Conservation (phyloP, 352 stramenopile species). For the Hyaloperonospora arabidopsidis region DNA sequence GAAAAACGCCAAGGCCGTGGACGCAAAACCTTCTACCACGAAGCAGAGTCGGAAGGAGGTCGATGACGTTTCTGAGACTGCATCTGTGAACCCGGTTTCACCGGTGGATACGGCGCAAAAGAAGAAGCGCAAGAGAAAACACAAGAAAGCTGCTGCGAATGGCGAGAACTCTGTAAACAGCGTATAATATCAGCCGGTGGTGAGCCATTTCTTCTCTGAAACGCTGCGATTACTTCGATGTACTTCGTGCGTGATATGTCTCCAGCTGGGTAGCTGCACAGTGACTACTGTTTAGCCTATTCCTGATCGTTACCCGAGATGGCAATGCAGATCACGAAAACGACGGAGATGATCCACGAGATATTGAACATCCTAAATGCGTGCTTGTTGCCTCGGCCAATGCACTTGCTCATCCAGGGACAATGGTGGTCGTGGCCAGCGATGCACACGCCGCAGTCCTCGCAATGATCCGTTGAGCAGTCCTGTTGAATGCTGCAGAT, state of each 20-base stretch:
- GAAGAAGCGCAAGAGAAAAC: slow-evolving; percentile 57
- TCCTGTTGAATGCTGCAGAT: slow-evolving; percentile 59
- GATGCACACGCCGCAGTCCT: slow-evolving; percentile 90
- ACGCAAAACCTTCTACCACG: slow-evolving; percentile 6
- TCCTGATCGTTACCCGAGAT: slow-evolving; percentile 54
- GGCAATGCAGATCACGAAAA: slow-evolving; percentile 64
- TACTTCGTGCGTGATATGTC: not conserved
- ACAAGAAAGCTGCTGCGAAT: slow-evolving; percentile 20
- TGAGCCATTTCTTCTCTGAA: not conserved
- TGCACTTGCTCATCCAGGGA: slow-evolving; percentile 92
- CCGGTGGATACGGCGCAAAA: slow-evolving; percentile 31
- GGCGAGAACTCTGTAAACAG: slow-evolving; percentile 15
- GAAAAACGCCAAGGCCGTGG: slow-evolving; percentile 26
- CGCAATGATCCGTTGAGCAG: slow-evolving; percentile 80
- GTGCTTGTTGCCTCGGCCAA: slow-evolving; percentile 86
- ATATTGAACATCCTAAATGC: slow-evolving; percentile 88
- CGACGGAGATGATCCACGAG: slow-evolving; percentile 72
- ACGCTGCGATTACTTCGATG: not conserved
- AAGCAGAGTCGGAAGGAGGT: slow-evolving; percentile 27
- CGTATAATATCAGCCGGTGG: slow-evolving; percentile 24
- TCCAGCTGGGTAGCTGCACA: slow-evolving; percentile 29
- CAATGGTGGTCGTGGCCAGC: slow-evolving; percentile 88
- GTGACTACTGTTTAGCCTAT: slow-evolving; percentile 26
- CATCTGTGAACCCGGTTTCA: slow-evolving; percentile 4
- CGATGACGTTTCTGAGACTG: slow-evolving; percentile 10